Percentiles rank a stretch among this genome's conserved stretches.
Conservation (phyloP, 2,329 filamentous ascomycete species). For the Didymella lethalis region DNA sequence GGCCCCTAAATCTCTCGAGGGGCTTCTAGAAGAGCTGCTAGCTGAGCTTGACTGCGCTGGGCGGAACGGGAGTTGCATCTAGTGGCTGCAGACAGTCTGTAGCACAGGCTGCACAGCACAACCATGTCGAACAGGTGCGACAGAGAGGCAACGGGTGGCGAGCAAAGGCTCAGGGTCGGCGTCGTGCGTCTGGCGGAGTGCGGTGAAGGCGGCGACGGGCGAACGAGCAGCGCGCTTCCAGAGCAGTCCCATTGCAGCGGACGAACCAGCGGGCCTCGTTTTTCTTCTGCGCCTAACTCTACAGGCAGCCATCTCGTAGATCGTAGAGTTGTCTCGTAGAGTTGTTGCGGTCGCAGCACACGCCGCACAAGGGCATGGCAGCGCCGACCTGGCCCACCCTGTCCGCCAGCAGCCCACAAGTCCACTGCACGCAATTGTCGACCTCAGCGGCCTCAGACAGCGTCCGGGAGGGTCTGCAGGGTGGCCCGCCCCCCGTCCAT, state of each 20-base stretch:
- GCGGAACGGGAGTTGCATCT: constrained; percentile 38
- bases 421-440: neutral
- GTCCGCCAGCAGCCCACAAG: neutral
- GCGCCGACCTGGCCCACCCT: neutral
- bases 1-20: constrained; percentile 45
- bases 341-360: neutral
- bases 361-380: neutral
- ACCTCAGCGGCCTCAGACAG: constrained; percentile 19
- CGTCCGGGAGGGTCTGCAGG: constrained; percentile 27
- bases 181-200: constrained; percentile 18
- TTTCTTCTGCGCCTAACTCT: neutral
- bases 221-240: constrained; percentile 1
- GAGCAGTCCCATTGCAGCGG: constrained; percentile 10
- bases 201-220: constrained; percentile 16
- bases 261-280: constrained; percentile 25
- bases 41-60: constrained; percentile 25
- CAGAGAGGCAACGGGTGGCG: constrained; percentile 6
- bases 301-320: neutral
- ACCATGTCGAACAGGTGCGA: constrained; percentile 40
- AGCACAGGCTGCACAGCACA: constrained; percentile 33
- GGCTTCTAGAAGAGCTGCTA: constrained; percentile 51
- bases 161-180: constrained; percentile 17
- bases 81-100: constrained; percentile 27
- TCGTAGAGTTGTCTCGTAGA: neutral
- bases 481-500: constrained; percentile 24